Conservation (phyloP, 441 rosid species). For the Mallotus repandus region DNA sequence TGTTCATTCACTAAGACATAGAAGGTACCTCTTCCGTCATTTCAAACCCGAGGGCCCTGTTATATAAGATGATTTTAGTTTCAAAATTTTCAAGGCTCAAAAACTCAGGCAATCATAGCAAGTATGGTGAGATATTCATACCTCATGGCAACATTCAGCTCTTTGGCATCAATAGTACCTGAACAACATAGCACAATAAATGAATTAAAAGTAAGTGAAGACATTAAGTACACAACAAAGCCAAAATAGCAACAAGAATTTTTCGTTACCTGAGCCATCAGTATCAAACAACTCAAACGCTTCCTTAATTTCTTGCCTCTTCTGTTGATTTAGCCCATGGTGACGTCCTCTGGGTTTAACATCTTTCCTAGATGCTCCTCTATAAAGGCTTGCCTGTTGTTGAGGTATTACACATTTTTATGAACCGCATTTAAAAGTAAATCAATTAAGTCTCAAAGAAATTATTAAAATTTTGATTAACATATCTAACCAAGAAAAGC, state of each 20-base stretch:
- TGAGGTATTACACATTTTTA: not conserved
- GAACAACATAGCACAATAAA: constrained; percentile 24
- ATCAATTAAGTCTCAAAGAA: not conserved
- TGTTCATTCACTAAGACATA: not conserved
- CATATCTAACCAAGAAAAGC: not conserved
- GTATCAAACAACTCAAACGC: constrained; percentile 95
- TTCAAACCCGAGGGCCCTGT: constrained; percentile 98
- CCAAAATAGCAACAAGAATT: constrained; percentile 5
- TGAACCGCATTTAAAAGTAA: not conserved
- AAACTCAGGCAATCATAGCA: not conserved
- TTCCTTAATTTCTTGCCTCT: constrained; percentile 85
- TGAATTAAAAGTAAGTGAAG: not conserved
- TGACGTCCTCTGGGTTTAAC: constrained; percentile 59
- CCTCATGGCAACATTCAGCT: constrained; percentile 99
- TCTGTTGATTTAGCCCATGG: constrained; percentile 50
- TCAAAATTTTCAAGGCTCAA: not conserved
- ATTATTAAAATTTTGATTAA: not conserved
- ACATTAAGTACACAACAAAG: not conserved
- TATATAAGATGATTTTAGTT: constrained; percentile 24
- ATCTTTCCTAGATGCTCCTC: constrained; percentile 60
- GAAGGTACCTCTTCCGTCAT: constrained; percentile 77
- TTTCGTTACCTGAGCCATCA: constrained; percentile 78
- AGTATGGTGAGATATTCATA: constrained; percentile 21
- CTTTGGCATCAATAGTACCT: constrained; percentile 98
- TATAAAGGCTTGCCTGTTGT: constrained; percentile 49